phyloP scores from a whole-genome alignment of 306 rosid genomes.

The Castanea crenata region DNA sequence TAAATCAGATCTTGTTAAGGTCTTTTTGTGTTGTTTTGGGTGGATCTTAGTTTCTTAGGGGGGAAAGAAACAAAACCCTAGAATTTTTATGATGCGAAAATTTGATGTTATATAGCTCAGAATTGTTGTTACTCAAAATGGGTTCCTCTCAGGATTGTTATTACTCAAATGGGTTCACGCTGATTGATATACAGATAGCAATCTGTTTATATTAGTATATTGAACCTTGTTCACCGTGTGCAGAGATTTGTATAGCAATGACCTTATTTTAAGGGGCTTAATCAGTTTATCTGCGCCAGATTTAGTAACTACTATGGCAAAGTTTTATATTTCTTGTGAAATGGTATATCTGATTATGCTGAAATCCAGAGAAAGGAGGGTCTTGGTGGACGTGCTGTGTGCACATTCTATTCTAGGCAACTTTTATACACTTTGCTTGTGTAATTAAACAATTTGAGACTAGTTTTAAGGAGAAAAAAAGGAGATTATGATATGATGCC shows the following conservation, averaged over 20 bases:
- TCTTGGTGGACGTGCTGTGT: too few relatives aligned
- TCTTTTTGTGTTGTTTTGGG: not conserved
- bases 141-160: not conserved
- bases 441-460: not conserved
- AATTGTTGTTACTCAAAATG: not conserved
- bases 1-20: conserved; percentile 8
- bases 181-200: not conserved
- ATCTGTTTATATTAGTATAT: not conserved
- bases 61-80: not conserved
- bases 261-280: not conserved
- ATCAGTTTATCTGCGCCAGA: not conserved
- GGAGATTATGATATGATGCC: not conserved
- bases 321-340: not conserved
- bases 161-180: not conserved
- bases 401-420: not conserved
- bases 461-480: not conserved
- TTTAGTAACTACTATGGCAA: not conserved
- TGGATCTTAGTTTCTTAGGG: not conserved
- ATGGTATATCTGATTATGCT: not conserved
- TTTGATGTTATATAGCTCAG: not conserved
- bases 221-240: not conserved
- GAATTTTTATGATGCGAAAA: not conserved
- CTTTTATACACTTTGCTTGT: not conserved
- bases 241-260: not conserved
- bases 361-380: not conserved